phyloP scores from a whole-genome alignment of 805 yeast species.

The Starmerella vaccinii region DNA sequence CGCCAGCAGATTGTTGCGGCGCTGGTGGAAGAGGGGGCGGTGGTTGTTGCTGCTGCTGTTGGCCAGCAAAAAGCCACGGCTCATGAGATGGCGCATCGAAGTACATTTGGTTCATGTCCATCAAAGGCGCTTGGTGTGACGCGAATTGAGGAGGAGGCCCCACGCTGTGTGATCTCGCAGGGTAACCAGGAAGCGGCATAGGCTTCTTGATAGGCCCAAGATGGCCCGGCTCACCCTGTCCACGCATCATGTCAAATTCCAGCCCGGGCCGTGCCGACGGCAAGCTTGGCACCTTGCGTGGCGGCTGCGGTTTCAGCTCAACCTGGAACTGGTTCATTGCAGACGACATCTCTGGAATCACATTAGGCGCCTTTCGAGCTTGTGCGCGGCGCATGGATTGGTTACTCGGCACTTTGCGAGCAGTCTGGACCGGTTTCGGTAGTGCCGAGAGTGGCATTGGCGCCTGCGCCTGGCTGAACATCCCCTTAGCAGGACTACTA shows the following conservation, averaged over 20 bases:
- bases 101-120: background rate
- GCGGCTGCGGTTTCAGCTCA: slow-evolving; percentile 21
- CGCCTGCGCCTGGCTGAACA: slow-evolving; percentile 20
- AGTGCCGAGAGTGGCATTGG: slow-evolving; percentile 13
- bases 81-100: background rate
- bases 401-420: slow-evolving; percentile 17
- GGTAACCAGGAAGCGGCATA: background rate
- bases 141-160: background rate
- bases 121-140: background rate
- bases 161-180: background rate
- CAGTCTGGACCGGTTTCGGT: slow-evolving; percentile 13
- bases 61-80: background rate
- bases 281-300: background rate
- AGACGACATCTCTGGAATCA: slow-evolving; percentile 27
- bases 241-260: background rate
- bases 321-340: slow-evolving; percentile 29
- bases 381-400: slow-evolving; percentile 12
- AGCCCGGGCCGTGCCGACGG: background rate
- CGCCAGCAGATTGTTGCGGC: background rate
- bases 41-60: background rate
- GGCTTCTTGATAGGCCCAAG: background rate
- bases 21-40: background rate
- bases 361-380: slow-evolving; percentile 18
- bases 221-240: background rate
- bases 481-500: slow-evolving; percentile 29